Evolutionary conservation across 345 rosid genomes (phyloP).

Genomic region (Salix purpurea): DNA sequence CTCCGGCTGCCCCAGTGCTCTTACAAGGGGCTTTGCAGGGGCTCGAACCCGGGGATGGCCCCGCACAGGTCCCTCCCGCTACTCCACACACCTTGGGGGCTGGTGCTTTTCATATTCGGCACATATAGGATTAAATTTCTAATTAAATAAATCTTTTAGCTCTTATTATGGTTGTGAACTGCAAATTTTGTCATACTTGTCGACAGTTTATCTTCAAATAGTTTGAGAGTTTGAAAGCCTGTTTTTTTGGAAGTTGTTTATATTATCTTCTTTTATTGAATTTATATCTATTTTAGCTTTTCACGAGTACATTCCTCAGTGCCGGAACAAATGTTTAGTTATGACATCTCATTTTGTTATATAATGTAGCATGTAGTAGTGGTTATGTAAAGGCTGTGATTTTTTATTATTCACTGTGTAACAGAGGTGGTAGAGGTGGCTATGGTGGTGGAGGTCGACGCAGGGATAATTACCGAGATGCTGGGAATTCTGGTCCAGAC

Average conservation of each 20-base stretch:
- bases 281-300: not conserved
- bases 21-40: too few relatives aligned
- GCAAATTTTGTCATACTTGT: not conserved
- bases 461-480: slow-evolving; percentile 64
- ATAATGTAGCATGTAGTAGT: not conserved
- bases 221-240: not conserved
- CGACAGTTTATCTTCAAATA: not conserved
- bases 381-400: not conserved
- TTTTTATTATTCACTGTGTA: slow-evolving; percentile 21
- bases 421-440: slow-evolving; percentile 80
- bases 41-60: too few relatives aligned
- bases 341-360: not conserved
- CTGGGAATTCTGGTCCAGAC: slow-evolving; percentile 81
- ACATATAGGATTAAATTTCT: not conserved
- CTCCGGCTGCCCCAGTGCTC: too few relatives aligned
- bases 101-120: not conserved
- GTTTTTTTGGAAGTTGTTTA: not conserved
- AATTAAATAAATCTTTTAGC: not conserved
- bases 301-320: not conserved
- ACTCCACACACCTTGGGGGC: too few relatives aligned
- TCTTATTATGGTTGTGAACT: not conserved
- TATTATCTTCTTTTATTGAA: not conserved
- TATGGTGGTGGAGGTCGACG: slow-evolving; percentile 88
- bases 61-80: too few relatives aligned
- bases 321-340: not conserved